phyloP scores from a whole-genome alignment of 805 yeast genomes.

The Cyberlindnera meyerae region DNA sequence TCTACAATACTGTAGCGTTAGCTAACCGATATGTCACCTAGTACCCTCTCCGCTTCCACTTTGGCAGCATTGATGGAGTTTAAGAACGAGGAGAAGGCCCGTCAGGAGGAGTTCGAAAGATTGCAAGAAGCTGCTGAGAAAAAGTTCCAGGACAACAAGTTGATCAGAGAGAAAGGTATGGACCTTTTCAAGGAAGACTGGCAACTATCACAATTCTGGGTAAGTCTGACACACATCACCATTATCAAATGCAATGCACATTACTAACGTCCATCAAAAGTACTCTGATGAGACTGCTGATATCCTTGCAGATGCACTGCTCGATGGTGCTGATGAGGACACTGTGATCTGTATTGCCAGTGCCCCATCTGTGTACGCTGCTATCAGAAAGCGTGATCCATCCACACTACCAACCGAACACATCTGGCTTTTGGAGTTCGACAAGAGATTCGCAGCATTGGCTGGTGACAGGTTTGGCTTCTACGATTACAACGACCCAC shows the following conservation, averaged over 20 bases:
- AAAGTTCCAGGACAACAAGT: slow-evolving; percentile 25
- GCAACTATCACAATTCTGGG: slow-evolving; percentile 89
- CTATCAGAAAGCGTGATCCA: slow-evolving; percentile 51
- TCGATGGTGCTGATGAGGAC: slow-evolving; percentile 69
- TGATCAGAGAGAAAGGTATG: slow-evolving; percentile 43
- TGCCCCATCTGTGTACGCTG: slow-evolving; percentile 92
- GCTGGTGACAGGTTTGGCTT: slow-evolving; percentile 68
- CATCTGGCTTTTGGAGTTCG: slow-evolving; percentile 74
- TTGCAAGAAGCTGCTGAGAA: slow-evolving; percentile 66
- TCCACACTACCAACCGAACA: slow-evolving; percentile 57
- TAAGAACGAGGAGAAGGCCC: slow-evolving; percentile 50
- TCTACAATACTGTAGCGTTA: too few species aligned
- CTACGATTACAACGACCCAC: slow-evolving; percentile 74
- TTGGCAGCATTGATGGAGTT: slow-evolving; percentile 56
- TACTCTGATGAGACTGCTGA: slow-evolving; percentile 72
- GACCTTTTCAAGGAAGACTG: slow-evolving; percentile 84
- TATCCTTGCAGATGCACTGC: slow-evolving; percentile 58
- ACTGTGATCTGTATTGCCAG: slow-evolving; percentile 74
- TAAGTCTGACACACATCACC: slow-evolving; percentile 1
- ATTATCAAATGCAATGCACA: neutral
- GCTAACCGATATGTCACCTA: too few species aligned
- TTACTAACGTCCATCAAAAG: neutral
- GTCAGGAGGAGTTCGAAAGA: slow-evolving; percentile 55
- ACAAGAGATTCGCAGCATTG: slow-evolving; percentile 66
- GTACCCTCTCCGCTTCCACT: slow-evolving; percentile 41